These are phyloP conservation scores for Hyphopichia pseudoburtonii DNA, from an alignment of 1,139 yeast genomes.

Conservation along the genomic window DNA sequence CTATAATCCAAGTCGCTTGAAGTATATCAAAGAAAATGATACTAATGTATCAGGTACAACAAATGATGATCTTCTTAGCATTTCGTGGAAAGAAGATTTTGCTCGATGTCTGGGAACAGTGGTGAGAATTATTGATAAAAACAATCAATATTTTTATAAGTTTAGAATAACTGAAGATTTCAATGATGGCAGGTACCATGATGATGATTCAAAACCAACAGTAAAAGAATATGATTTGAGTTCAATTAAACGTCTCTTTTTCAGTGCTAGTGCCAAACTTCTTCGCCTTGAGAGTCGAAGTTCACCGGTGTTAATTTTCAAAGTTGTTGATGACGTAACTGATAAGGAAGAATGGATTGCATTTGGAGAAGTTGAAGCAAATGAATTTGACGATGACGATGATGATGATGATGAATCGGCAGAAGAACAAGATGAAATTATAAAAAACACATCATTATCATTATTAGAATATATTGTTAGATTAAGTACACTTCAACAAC, in stretches of 20 bases:
- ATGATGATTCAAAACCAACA: constrained; percentile 45
- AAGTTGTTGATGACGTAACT: constrained; percentile 22
- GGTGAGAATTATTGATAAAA: constrained; percentile 22
- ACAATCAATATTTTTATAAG: constrained; percentile 37
- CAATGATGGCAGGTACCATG: constrained; percentile 76
- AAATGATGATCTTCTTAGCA: constrained; percentile 31
- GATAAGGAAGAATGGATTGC: constrained; percentile 52
- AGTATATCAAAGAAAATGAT: constrained; percentile 29
- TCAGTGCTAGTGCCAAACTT: constrained; percentile 70
- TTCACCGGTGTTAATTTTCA: constrained; percentile 70
- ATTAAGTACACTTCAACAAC: constrained; percentile 59
- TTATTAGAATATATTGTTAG: constrained; percentile 66
- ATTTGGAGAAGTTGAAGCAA: constrained; percentile 41
- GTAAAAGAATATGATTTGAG: constrained; percentile 37
- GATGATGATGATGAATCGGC: constrained; percentile 28
- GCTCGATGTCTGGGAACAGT: constrained; percentile 55
- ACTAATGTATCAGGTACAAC: constrained; percentile 10
- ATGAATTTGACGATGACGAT: constrained; percentile 29
- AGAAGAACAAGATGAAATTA: constrained; percentile 19
- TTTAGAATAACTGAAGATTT: constrained; percentile 58
- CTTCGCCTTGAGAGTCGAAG: constrained; percentile 63
- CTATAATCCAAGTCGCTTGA: constrained; percentile 54
- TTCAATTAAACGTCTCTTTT: constrained; percentile 56
- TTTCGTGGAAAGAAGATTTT: constrained; percentile 75
- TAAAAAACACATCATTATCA: constrained; percentile 42